Base-by-base conservation (phyloP, 441 rosid species). In the Manihot esculenta region DNA sequence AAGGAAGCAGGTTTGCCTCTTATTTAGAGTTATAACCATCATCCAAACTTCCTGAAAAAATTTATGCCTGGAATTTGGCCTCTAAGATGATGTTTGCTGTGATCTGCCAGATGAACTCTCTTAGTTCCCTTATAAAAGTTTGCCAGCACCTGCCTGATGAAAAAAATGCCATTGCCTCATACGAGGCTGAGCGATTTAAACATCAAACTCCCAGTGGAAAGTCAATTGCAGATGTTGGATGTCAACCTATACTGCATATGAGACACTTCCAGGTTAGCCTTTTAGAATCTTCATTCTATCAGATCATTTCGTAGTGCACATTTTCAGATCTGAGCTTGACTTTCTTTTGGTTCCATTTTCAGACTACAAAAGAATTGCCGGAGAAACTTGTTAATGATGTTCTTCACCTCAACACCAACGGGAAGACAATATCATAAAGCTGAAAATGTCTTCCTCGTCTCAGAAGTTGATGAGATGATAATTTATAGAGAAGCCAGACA, bases 191-290 rank as follows among this genome's bases (percentile, higher is more conserved):
- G 65, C 77, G 94, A 33, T 88, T 85, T 71, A 88, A 87, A 54
- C 68, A 59, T 55, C 88, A 68, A 72, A 89, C 98, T 23, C 94
- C 82, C 14, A 82, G 75, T 30, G 99, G 99, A 62, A 94, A 90
- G 81, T 85, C 88, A 18, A 84, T 94, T 23, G 97, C 98, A 10
- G 98, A 92, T 74, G 92, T 92, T 13, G 99, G 99, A 45, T 92
- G 99, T 67, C 87, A 94, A 81, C 98, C 99, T 3, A 90, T 94
- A 74, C 81, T 94, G 78, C 96, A 94, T 84, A 94, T 94, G 99
- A 86, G 99, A 73, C 90, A 92, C 82, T 94, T 94, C 85, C 99
- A 92, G 91, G 98, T 90, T 27, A 62, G 8, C 7, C 4, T 35
- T 2, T 35, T 35, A 35, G 21, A 9, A 42, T 59, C 58, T 55